Percentiles rank a stretch among this genome's conserved stretches.
phyloP scores from a whole-genome alignment of 2,329 filamentous ascomycete genomes.

The Ophiostoma quercus region DNA sequence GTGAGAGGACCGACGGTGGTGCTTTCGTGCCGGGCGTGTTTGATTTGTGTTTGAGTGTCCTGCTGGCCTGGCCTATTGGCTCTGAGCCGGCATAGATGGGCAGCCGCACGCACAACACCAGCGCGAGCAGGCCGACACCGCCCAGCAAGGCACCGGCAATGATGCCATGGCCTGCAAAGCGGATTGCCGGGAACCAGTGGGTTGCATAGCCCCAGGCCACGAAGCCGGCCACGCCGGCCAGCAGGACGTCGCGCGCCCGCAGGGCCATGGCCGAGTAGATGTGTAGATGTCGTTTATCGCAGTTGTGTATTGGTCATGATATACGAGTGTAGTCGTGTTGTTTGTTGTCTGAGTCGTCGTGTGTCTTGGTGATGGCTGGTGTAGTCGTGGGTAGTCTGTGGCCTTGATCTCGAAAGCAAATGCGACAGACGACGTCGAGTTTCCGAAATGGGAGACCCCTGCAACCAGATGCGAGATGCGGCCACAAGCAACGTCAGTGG shows the following conservation, averaged over 20 bases:
- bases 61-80: neutral
- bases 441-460: constrained; percentile 11
- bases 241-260: constrained; percentile 65
- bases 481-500: constrained; percentile 13
- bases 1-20: neutral
- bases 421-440: neutral
- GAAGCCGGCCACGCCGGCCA: constrained; percentile 65
- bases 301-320: constrained; percentile 13
- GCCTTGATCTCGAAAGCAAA: neutral
- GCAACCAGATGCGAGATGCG: constrained; percentile 3
- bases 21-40: neutral
- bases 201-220: constrained; percentile 83
- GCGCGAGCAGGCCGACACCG: constrained; percentile 49
- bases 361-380: neutral
- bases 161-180: constrained; percentile 82
- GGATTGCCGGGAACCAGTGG: constrained; percentile 75
- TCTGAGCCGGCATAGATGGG: constrained; percentile 20
- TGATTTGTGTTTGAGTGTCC: neutral
- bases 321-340: neutral
- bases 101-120: constrained; percentile 38
- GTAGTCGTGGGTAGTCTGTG: neutral
- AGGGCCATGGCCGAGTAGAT: constrained; percentile 53
- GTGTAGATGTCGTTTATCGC: neutral
- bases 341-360: neutral
- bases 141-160: constrained; percentile 60